phyloP scores from a whole-genome alignment of 306 rosid species.

The Malus domestica region DNA sequence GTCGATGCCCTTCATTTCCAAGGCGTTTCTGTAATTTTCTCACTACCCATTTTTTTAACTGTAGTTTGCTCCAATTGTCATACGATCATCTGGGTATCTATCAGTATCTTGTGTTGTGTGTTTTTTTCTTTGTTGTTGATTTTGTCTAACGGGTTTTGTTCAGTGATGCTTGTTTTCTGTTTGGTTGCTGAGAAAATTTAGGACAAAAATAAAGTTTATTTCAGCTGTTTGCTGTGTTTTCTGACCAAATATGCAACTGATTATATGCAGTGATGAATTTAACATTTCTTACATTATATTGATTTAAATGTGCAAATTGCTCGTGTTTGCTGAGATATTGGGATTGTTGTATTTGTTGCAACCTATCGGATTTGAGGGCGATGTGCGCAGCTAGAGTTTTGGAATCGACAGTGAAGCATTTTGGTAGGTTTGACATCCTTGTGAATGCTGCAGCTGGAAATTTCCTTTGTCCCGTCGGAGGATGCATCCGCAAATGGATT shows the following conservation, averaged over 20 bases:
- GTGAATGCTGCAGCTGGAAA: conserved; percentile 23
- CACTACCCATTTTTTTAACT: neutral
- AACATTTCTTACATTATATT: neutral
- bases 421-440: conserved; percentile 14
- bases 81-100: neutral
- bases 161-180: neutral
- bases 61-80: neutral
- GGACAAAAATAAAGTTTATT: neutral
- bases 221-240: neutral
- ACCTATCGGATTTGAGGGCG: conserved; percentile 11
- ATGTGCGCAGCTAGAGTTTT: conserved; percentile 19
- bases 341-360: neutral
- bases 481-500: conserved; percentile 13
- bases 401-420: conserved; percentile 13
- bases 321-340: neutral
- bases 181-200: neutral
- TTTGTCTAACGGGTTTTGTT: neutral
- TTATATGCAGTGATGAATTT: neutral
- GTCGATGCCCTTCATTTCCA: conserved; percentile 3
- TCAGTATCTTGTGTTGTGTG: neutral
- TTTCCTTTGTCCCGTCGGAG: conserved; percentile 11
- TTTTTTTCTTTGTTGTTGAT: neutral
- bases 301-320: neutral
- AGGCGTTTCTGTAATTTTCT: conserved; percentile 7
- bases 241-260: neutral